phyloP scores from a whole-genome alignment of 2,329 filamentous ascomycete genomes.

The Phialophora tarda region DNA sequence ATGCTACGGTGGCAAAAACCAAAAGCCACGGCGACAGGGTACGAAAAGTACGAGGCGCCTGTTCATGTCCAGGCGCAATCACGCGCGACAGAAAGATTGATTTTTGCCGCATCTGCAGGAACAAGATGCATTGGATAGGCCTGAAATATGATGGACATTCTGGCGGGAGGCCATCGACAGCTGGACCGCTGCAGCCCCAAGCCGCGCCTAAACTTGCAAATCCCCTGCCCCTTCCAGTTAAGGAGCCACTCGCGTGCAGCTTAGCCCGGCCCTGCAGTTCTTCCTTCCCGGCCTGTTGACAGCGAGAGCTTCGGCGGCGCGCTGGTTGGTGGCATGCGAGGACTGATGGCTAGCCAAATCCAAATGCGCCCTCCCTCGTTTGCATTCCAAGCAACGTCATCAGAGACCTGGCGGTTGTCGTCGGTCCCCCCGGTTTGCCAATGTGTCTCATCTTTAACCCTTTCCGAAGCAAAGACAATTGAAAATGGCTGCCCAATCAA shows the following conservation, averaged over 20 bases:
- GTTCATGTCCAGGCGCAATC: background rate
- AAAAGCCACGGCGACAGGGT: constrained; percentile 16
- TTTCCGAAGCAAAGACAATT: constrained; percentile 19
- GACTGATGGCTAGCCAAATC: background rate
- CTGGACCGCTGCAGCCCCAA: background rate
- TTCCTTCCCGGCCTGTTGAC: background rate
- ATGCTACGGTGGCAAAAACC: constrained; percentile 24
- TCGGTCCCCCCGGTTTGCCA: background rate
- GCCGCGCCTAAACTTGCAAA: constrained; percentile 3
- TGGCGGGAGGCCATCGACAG: background rate
- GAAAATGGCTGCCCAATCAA: constrained; percentile 22
- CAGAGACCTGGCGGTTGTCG: background rate
- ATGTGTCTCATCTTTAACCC: constrained; percentile 17
- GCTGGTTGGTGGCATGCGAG: background rate
- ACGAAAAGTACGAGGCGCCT: constrained; percentile 9
- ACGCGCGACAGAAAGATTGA: background rate
- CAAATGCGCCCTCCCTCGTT: background rate
- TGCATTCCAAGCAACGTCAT: constrained; percentile 4
- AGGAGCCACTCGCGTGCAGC: background rate
- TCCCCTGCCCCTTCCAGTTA: constrained; percentile 1
- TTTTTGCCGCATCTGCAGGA: constrained; percentile 24
- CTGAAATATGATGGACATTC: background rate
- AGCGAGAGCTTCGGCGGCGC: background rate
- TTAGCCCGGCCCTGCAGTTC: constrained; percentile 3
- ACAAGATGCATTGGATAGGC: constrained; percentile 22